Evolutionary conservation across 352 stramenopile species (phyloP), one percentile per base, ranked within the genome.

Genomic region (Phytophthora melonis): DNA sequence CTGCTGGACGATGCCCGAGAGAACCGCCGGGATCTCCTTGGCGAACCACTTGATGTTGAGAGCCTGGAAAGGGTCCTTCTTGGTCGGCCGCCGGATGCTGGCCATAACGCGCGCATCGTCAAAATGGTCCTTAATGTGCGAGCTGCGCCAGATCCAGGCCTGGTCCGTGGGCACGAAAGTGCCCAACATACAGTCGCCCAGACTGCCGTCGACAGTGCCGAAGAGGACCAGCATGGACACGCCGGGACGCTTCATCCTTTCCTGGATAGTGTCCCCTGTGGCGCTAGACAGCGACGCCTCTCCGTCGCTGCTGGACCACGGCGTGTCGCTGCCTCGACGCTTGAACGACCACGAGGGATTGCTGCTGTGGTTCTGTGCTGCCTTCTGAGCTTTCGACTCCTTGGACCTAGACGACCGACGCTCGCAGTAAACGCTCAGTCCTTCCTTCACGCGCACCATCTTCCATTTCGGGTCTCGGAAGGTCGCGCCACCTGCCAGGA

Each of bases 101-200:
- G 80, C 63, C 23, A 90, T 54, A 45, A 90, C 67, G 6, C 75
- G 59, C 3, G 63, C 67, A n/a, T 80, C 72, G 57, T 83, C 74
- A 8, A 81, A 75, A 47, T 80, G 79, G 59, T 91, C 82, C n/a
- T 88, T 82, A 16, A 85, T 74, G 41, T 88, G 81, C 5, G 74
- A 75, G 25, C 77, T 86, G 9, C 82, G 82, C 62, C 78, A 74
- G 32, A 73, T 81, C 82, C 81, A 89, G 7, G 72, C 62, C 3
- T 70, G n/a, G 30, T 90, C 73, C 14, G 81, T 81, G 14, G 82
- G 68, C 1, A 79, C 82, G 53, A 89, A 75, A 14, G 58, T 68
- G 5, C 84, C 84, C 53, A 81, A 90, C 39, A 86, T 72, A 0
- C 61, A 75, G 73, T 93, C 84, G 16, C 91, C 77, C 10, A 93